These are phyloP conservation scores for Kwoniella bestiolae DNA, from an alignment of 768 basidiomycete species.

Conservation along the genomic window DNA sequence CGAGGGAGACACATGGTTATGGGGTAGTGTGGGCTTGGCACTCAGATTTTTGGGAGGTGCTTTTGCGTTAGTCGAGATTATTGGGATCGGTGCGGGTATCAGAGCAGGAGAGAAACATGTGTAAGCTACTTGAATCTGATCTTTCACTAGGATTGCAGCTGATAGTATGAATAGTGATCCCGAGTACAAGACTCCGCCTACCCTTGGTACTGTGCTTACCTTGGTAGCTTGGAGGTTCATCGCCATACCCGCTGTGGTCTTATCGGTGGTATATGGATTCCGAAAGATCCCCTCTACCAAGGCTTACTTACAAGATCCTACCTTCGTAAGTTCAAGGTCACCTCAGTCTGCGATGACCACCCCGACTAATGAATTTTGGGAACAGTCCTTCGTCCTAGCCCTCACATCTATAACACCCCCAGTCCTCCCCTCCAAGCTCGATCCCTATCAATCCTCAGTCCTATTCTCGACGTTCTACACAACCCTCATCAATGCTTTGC, in stretches of 20 bases:
- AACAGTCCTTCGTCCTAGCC: conserved; percentile 52
- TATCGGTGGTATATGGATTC: conserved; percentile 48
- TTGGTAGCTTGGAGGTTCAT: conserved; percentile 48
- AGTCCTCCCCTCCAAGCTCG: conserved; percentile 25
- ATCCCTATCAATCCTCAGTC: conserved; percentile 48
- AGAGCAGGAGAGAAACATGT: conserved; percentile 36
- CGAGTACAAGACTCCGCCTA: conserved; percentile 48
- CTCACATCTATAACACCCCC: conserved; percentile 48
- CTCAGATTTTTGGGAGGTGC: conserved; percentile 36
- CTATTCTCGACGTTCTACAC: conserved; percentile 39
- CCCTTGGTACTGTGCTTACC: conserved; percentile 47
- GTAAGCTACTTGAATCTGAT: conserved; percentile 23
- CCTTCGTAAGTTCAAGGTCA: conserved; percentile 43
- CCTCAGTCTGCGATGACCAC: not conserved
- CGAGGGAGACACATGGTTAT: conserved; percentile 35
- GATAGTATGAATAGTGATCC: conserved; percentile 13
- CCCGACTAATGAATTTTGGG: too few species aligned
- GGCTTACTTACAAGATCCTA: conserved; percentile 51
- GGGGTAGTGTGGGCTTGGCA: conserved; percentile 48
- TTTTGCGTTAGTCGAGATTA: conserved; percentile 47
- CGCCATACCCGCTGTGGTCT: conserved; percentile 40
- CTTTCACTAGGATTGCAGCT: not conserved
- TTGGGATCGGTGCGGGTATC: conserved; percentile 41
- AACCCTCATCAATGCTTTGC: conserved; percentile 41
- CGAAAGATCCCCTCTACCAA: conserved; percentile 46